Conservation (phyloP, 2,329 filamentous ascomycete genomes). For the Fusarium algeriense region DNA sequence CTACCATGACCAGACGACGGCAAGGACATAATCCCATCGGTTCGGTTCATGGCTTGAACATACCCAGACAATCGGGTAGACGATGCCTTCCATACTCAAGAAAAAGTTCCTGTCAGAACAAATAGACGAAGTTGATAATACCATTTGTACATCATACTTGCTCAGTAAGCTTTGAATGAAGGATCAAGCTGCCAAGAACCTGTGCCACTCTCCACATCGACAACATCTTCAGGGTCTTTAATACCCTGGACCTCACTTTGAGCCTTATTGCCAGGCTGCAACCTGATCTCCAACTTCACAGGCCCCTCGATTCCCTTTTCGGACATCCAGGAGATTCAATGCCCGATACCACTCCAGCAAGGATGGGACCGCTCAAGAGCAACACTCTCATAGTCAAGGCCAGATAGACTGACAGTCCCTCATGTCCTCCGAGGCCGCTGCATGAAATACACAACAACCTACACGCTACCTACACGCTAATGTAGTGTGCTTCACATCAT, state of each 20-base stretch:
- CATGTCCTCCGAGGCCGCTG: slow-evolving; percentile 14
- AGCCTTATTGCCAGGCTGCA: slow-evolving; percentile 17
- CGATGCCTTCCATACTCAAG: neutral
- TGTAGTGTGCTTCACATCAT: slow-evolving; percentile 26
- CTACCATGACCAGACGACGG: slow-evolving; percentile 8
- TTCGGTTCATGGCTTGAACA: neutral
- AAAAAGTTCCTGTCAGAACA: neutral
- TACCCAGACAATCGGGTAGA: neutral
- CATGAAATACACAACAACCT: slow-evolving; percentile 21
- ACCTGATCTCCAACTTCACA: slow-evolving; percentile 7
- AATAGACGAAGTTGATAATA: neutral
- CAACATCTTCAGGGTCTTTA: slow-evolving; percentile 27
- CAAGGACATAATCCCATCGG: slow-evolving; percentile 7
- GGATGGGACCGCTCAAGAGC: neutral
- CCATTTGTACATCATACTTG: neutral
- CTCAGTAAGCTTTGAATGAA: neutral
- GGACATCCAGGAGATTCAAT: slow-evolving; percentile 13
- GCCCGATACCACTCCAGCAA: slow-evolving; percentile 10
- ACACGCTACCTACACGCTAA: slow-evolving; percentile 7
- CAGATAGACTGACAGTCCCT: slow-evolving; percentile 2
- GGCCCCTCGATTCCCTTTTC: slow-evolving; percentile 6
- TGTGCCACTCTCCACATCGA: neutral
- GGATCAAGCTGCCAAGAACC: slow-evolving; percentile 7
- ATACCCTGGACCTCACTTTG: slow-evolving; percentile 14
- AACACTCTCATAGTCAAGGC: neutral